These are phyloP conservation scores for Cicer chorassanicum DNA, from an alignment of 306 rosid species.

Conservation along the genomic window DNA sequence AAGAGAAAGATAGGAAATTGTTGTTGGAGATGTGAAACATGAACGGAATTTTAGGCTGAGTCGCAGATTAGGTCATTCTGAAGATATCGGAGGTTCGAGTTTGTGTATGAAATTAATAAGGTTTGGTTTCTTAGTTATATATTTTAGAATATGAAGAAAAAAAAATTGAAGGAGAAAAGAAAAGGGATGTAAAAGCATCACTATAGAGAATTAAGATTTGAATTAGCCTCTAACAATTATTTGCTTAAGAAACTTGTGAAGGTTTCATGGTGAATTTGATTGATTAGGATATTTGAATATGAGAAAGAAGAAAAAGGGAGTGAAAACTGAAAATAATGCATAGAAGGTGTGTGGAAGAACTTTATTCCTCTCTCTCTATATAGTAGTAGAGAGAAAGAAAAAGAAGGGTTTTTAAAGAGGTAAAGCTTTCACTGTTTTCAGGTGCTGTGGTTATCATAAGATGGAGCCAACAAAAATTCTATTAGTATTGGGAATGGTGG, in stretches of 20 bases:
- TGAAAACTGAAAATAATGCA: constrained; percentile 24
- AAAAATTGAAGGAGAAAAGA: too few relatives aligned
- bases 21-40: background rate
- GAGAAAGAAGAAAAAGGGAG: constrained; percentile 24
- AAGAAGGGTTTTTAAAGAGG: constrained; percentile 18
- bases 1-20: constrained; percentile 3
- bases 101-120: background rate
- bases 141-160: too few relatives aligned
- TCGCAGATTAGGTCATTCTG: background rate
- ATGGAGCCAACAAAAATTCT: constrained; percentile 39
- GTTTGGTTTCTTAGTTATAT: background rate
- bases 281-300: constrained; percentile 14
- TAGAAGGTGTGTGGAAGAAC: background rate
- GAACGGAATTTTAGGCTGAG: background rate
- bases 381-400: constrained; percentile 3
- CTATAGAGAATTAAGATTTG: too few relatives aligned
- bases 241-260: constrained; percentile 32
- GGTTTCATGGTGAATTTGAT: constrained; percentile 18
- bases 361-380: background rate
- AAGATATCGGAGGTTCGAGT: background rate
- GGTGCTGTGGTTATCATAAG: constrained; percentile 41
- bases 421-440: constrained; percentile 34
- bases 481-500: constrained; percentile 26
- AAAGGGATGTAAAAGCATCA: too few relatives aligned
- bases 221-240: too few relatives aligned